A percentile compares a stretch with the other conserved stretches of the same genome.
Evolutionary conservation across 495 filamentous ascomycete species (phyloP).

Genomic region (Hypomontagnella monticulosa): DNA sequence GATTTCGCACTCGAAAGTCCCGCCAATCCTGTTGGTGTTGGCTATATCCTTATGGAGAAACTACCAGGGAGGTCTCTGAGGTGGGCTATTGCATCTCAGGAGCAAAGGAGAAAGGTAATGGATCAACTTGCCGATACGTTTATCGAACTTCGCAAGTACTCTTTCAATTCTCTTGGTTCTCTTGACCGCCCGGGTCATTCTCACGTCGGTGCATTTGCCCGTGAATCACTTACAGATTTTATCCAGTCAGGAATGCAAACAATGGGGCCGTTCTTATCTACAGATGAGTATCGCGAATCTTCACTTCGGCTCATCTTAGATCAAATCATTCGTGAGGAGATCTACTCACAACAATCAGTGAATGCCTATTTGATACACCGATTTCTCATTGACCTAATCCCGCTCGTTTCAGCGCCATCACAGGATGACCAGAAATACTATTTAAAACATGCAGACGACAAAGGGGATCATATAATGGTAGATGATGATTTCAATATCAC

Average conservation of each 20-base stretch:
- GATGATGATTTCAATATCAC: constrained; percentile 52
- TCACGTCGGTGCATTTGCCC: constrained; percentile 45
- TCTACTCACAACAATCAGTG: constrained; percentile 39
- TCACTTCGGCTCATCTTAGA: constrained; percentile 39
- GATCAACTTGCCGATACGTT: constrained; percentile 52
- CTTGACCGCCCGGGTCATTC: constrained; percentile 44
- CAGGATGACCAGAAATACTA: constrained; percentile 30
- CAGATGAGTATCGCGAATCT: constrained; percentile 33
- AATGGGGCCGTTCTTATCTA: constrained; percentile 36
- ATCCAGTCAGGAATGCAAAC: constrained; percentile 18
- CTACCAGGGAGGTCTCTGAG: constrained; percentile 48
- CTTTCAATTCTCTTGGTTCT: constrained; percentile 47
- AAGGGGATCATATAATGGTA: constrained; percentile 54
- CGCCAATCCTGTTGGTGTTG: constrained; percentile 48
- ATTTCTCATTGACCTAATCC: constrained; percentile 49
- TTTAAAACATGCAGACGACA: constrained; percentile 51
- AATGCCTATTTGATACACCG: constrained; percentile 54
- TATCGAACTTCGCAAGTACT: constrained; percentile 47
- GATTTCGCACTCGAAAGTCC: constrained; percentile 41
- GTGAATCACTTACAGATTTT: constrained; percentile 45
- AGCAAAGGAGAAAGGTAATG: constrained; percentile 48
- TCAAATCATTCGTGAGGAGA: constrained; percentile 48
- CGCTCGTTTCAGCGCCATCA: constrained; percentile 28
- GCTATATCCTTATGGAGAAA: constrained; percentile 55
- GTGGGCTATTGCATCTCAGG: constrained; percentile 38